Evolutionary conservation across 1,284 basidiomycete genomes (phyloP).

Genomic region (Ceratobasidium sp.): DNA sequence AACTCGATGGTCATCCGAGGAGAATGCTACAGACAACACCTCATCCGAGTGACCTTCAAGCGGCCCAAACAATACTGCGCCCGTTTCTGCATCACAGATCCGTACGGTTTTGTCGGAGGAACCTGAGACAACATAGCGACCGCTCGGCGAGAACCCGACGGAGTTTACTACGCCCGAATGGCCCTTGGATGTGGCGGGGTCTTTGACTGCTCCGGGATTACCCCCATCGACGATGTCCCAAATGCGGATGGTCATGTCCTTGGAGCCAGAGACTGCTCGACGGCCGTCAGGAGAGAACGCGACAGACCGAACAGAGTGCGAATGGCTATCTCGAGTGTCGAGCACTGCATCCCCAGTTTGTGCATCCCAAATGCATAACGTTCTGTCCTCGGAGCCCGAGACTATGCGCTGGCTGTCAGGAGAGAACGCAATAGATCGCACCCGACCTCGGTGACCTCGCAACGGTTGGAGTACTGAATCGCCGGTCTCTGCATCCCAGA

Average conservation of each 20-base stretch:
- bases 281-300: conserved; percentile 39
- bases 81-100: conserved; percentile 18
- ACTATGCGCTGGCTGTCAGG: conserved; percentile 16
- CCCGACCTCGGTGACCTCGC: conserved; percentile 16
- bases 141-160: conserved; percentile 43
- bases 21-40: conserved; percentile 23
- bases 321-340: neutral
- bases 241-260: conserved; percentile 15
- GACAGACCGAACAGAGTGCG: neutral
- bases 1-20: conserved; percentile 23
- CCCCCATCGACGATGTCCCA: conserved; percentile 22
- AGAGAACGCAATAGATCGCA: conserved; percentile 23
- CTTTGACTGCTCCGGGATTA: neutral
- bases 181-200: neutral
- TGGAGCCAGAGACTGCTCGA: conserved; percentile 6
- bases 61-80: neutral
- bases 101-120: conserved; percentile 2
- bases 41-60: neutral
- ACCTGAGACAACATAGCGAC: conserved; percentile 12
- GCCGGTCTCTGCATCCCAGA: conserved; percentile 38
- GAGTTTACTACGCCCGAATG: conserved; percentile 24
- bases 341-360: neutral
- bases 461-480: neutral
- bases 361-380: conserved; percentile 12
- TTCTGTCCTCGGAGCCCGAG: conserved; percentile 22